phyloP scores from a whole-genome alignment of 1,284 basidiomycete species.

The Puccinia novopanici region DNA sequence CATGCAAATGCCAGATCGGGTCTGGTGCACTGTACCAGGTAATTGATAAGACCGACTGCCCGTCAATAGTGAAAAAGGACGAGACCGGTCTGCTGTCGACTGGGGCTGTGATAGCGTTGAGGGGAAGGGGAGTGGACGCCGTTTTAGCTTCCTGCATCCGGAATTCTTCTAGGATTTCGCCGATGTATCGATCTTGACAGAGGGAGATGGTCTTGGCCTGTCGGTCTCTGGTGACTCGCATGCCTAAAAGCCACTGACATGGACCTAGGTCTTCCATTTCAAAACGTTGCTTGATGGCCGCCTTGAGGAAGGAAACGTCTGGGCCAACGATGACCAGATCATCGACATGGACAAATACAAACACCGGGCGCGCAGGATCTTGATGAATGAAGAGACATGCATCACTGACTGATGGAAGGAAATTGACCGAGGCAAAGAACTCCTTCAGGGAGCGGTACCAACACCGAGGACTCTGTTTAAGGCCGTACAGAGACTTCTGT shows the following conservation, averaged over 20 bases:
- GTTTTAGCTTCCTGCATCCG: neutral
- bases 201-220: neutral
- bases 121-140: neutral
- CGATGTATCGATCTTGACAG: slow-evolving; percentile 17
- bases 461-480: slow-evolving; percentile 25
- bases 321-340: slow-evolving; percentile 18
- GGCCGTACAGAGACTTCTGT: slow-evolving; percentile 24
- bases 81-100: neutral
- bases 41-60: neutral
- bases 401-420: too few species aligned
- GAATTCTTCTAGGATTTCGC: slow-evolving; percentile 29
- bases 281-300: neutral
- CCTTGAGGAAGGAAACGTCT: slow-evolving; percentile 3
- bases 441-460: slow-evolving; percentile 3
- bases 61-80: neutral
- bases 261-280: slow-evolving; percentile 11
- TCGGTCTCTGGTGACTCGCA: neutral
- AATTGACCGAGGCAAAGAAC: neutral
- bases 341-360: slow-evolving; percentile 33
- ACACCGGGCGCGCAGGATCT: neutral
- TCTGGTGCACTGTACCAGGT: slow-evolving; percentile 23
- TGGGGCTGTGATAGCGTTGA: neutral
- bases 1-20: slow-evolving; percentile 15
- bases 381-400: neutral
- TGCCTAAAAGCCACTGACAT: slow-evolving; percentile 3